Evolutionary conservation across 345 rosid species (phyloP), one percentile per base, ranked within the genome.

Genomic region (Salix purpurea): DNA sequence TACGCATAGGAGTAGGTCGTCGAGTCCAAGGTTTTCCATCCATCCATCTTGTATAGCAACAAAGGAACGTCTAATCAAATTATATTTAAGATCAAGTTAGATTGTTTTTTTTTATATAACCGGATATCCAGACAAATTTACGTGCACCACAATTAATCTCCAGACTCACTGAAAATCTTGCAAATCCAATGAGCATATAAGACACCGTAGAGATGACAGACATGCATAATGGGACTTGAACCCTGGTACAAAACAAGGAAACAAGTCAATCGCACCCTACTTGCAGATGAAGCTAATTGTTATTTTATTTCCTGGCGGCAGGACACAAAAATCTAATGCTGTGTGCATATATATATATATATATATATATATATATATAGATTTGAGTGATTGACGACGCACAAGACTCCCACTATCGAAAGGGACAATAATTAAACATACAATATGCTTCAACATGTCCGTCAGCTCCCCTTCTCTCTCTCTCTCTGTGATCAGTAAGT

Each of bases 381-480:
- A 5, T 34, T 5, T 34, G 36, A 34, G 6, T 40, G 44, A 40
- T 40, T 40, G 13, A 40, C 9, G 6, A 7, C 9, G 2, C 62
- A 21, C 1, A 1, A 36, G 12, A 34, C 6, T 40, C 37, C 12
- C 23, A 60, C 28, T 60, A 26, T 40, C 18, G 78, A 42, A 67
- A 67, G 72, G 39, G 72, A 75, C 78, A 75, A 0, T 34, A 56
- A 66, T 67, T 30, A 52, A 67, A 67, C 72, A 48, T 28, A 23
- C 50, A 54, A 52, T 6, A 19, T 54, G 60, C 60, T 61, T 32
- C 65, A 1, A 28, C 37, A 32, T 65, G 44, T 64, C 34, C 21
- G 24, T 34, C 74, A 40, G 10, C 32, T 62, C 10, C 4, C 28
- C 4, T 30, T 18, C 65, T 18, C 37, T 70, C 39, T 18, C 65